Evolutionary conservation across 345 rosid species (phyloP).

Genomic region (Ailanthus altissimus): DNA sequence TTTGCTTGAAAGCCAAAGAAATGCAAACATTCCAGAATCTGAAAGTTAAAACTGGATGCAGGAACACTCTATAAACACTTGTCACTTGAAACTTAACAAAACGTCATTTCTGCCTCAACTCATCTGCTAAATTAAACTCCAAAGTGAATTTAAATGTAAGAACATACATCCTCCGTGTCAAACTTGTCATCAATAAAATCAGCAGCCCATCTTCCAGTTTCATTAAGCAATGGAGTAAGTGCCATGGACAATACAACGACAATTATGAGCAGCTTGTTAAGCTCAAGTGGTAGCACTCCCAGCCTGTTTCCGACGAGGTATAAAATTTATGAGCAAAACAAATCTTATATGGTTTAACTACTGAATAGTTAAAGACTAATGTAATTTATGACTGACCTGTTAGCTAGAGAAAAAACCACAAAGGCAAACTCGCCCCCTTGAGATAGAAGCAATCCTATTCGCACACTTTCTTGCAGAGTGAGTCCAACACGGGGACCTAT

Average conservation of each 20-base stretch:
- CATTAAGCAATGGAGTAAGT: constrained; percentile 86
- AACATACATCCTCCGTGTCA: constrained; percentile 51
- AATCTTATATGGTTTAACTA: constrained; percentile 7
- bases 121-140: constrained; percentile 10
- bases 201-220: constrained; percentile 80
- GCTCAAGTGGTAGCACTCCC: constrained; percentile 96
- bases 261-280: constrained; percentile 93
- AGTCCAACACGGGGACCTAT: constrained; percentile 97
- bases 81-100: background rate
- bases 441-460: constrained; percentile 88
- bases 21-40: constrained; percentile 7
- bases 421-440: constrained; percentile 99
- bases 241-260: constrained; percentile 98
- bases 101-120: background rate
- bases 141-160: background rate
- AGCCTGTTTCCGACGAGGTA: constrained; percentile 51
- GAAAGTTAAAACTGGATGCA: background rate
- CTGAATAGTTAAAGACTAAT: constrained; percentile 18
- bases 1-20: background rate
- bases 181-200: constrained; percentile 63
- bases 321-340: constrained; percentile 22
- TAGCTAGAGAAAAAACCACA: constrained; percentile 92
- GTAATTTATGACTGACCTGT: constrained; percentile 52
- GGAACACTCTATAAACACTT: background rate
- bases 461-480: constrained; percentile 79